Evolutionary conservation across 768 basidiomycete genomes (phyloP).

Genomic region (Tricholoma matsutake): DNA sequence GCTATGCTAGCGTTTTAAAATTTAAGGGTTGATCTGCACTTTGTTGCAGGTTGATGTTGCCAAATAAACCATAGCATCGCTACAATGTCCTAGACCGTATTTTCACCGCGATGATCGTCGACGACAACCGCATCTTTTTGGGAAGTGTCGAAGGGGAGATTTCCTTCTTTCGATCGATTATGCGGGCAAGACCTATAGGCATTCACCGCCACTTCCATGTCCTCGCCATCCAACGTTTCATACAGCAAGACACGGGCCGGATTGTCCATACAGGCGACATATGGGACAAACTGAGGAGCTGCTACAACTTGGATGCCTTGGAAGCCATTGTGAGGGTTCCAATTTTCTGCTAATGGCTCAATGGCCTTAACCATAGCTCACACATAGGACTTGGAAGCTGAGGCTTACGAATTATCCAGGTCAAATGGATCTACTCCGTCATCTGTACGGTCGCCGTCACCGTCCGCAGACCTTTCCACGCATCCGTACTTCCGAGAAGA

Average conservation of each 20-base stretch:
- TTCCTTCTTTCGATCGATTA: slow-evolving; percentile 78
- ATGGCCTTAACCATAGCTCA: slow-evolving; percentile 12
- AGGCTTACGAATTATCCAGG: slow-evolving; percentile 40
- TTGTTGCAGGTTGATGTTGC: not conserved
- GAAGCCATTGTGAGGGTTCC: slow-evolving; percentile 59
- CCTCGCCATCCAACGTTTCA: slow-evolving; percentile 68
- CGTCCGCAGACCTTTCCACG: slow-evolving; percentile 59
- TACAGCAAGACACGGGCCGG: slow-evolving; percentile 67
- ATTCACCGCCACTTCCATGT: slow-evolving; percentile 82
- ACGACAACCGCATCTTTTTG: slow-evolving; percentile 42
- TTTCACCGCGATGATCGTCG: slow-evolving; percentile 16
- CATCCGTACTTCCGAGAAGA: slow-evolving; percentile 78
- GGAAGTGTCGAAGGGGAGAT: slow-evolving; percentile 80
- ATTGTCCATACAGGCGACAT: slow-evolving; percentile 58
- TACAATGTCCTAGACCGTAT: not conserved
- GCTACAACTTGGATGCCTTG: slow-evolving; percentile 73
- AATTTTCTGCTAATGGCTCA: slow-evolving; percentile 3
- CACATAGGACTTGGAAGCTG: slow-evolving; percentile 40
- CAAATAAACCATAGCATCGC: not conserved
- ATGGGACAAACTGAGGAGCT: slow-evolving; percentile 70
- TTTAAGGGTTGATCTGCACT: too few relatives aligned
- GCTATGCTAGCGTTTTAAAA: too few relatives aligned
- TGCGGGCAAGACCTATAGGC: slow-evolving; percentile 79
- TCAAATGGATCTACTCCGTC: slow-evolving; percentile 43
- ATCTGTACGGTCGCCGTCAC: slow-evolving; percentile 63